Evolutionary conservation across 768 basidiomycete species (phyloP).

Genomic region (Suillus lakei): DNA sequence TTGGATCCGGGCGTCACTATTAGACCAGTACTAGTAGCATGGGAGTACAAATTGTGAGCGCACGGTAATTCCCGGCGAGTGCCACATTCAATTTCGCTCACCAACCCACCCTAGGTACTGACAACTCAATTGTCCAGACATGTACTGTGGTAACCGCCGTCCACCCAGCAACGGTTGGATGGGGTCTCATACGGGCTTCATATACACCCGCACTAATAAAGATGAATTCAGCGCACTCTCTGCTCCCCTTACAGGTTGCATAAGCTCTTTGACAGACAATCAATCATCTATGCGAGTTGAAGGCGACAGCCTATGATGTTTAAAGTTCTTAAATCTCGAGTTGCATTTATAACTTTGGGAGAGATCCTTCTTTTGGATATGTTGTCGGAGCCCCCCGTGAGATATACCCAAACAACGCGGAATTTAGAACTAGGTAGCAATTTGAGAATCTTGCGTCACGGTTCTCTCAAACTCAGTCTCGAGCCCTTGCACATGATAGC

Average conservation of each 20-base stretch:
- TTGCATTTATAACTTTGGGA: not conserved
- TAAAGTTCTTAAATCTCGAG: not conserved
- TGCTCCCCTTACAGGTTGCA: not conserved
- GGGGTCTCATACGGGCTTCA: not conserved
- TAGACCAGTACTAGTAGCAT: no score
- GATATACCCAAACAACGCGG: not conserved
- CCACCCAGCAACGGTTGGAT: not conserved
- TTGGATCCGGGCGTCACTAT: no score
- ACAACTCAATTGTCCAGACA: not conserved
- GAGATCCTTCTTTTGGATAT: slow-evolving; percentile 4
- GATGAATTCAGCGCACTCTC: not conserved
- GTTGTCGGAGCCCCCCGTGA: slow-evolving; percentile 1
- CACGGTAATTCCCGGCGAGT: not conserved
- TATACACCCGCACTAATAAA: not conserved
- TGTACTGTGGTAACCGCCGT: not conserved
- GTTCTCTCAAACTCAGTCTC: not conserved
- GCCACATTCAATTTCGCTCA: no score
- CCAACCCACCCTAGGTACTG: no score
- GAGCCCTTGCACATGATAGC: not conserved
- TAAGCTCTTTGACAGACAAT: not conserved
- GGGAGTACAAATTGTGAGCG: not conserved
- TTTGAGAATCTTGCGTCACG: not conserved
- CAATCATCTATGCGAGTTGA: not conserved
- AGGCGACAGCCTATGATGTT: not conserved
- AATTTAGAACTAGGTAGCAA: not conserved